Percentiles rank a stretch among this genome's conserved stretches.
phyloP scores from a whole-genome alignment of 2,329 filamentous ascomycete species.

The Leptodontidium sp. region DNA sequence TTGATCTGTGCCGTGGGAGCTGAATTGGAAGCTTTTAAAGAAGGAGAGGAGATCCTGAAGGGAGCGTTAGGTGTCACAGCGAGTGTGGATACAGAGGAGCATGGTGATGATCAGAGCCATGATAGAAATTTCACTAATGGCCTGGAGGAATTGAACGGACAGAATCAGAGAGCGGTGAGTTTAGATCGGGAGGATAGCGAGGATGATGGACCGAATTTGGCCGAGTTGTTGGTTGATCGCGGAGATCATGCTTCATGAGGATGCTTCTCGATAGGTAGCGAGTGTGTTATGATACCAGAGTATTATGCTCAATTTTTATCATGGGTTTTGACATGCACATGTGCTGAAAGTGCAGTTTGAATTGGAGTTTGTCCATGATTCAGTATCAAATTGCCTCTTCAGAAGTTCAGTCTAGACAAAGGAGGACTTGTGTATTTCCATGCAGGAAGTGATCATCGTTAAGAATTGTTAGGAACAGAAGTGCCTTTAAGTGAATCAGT shows the following conservation, averaged over 20 bases:
- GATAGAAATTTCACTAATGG: constrained; percentile 21
- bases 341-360: neutral
- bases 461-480: no score
- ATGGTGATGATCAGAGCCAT: constrained; percentile 18
- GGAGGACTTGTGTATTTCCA: no score
- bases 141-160: constrained; percentile 22
- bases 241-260: constrained; percentile 22
- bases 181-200: constrained; percentile 34
- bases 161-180: constrained; percentile 22
- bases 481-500: no score
- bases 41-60: constrained; percentile 65
- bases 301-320: constrained; percentile 5
- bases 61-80: constrained; percentile 44
- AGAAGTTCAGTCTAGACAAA: no score
- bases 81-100: neutral
- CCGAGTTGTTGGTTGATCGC: constrained; percentile 40
- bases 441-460: no score
- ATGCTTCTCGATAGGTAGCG: constrained; percentile 20
- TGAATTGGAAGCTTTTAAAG: constrained; percentile 71
- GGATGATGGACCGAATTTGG: constrained; percentile 42
- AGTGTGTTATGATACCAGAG: constrained; percentile 30
- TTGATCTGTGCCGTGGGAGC: constrained; percentile 79
- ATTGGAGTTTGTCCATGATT: neutral
- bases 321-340: neutral
- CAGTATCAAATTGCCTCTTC: no score